These are phyloP conservation scores for Juglanconis oblonga DNA, from an alignment of 2,329 filamentous ascomycete genomes.

Conservation along the genomic window DNA sequence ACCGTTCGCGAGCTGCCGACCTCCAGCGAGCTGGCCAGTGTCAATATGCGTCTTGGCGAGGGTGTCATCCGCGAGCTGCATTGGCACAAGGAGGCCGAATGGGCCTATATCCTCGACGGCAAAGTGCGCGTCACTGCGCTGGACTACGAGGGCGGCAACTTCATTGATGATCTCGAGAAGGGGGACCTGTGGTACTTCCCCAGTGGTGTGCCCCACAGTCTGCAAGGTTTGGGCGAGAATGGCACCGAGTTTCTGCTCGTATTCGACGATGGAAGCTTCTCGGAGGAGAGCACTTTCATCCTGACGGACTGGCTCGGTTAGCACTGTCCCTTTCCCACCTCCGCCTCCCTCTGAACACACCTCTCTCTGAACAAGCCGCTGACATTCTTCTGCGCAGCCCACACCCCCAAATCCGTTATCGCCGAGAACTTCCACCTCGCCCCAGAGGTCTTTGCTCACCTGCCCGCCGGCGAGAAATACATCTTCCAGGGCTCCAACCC, in stretches of 20 bases:
- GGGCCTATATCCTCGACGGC: conserved; percentile 72
- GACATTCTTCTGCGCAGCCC: conserved; percentile 39
- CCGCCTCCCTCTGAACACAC: no score
- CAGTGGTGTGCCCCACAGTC: conserved; percentile 71
- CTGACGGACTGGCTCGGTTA: conserved; percentile 69
- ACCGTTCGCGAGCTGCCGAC: conserved; percentile 63
- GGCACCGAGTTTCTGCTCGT: conserved; percentile 51
- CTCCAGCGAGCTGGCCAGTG: conserved; percentile 69
- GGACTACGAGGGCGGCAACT: conserved; percentile 72
- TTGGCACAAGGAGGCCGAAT: conserved; percentile 79
- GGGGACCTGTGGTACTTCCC: conserved; percentile 84
- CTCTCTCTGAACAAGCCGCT: no score
- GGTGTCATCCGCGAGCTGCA: conserved; percentile 75
- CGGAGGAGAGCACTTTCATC: conserved; percentile 66
- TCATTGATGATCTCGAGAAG: conserved; percentile 72
- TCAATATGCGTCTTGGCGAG: conserved; percentile 74
- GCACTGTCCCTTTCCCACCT: conserved; percentile 20
- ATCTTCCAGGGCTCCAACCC: conserved; percentile 71
- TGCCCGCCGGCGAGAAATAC: conserved; percentile 68
- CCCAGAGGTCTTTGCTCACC: conserved; percentile 66
- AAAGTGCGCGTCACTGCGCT: conserved; percentile 69
- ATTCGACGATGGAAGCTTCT: conserved; percentile 50
- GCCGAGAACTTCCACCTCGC: conserved; percentile 73
- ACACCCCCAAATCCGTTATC: conserved; percentile 69
- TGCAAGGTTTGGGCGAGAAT: conserved; percentile 67